Evolutionary conservation across 2,329 filamentous ascomycete species (phyloP).

Genomic region (Fonsecaea pedrosoi): DNA sequence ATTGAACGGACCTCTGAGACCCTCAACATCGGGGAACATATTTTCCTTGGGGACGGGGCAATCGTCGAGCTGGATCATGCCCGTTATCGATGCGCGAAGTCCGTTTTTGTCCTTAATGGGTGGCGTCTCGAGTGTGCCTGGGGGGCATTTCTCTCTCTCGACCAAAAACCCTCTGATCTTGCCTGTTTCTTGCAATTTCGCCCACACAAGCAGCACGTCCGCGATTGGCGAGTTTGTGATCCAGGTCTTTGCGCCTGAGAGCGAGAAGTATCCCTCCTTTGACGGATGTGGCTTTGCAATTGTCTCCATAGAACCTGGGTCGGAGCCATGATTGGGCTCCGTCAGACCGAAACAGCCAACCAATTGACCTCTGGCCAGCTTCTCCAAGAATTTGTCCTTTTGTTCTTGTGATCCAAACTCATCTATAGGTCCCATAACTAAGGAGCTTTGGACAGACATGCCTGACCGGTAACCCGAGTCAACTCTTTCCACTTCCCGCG

Average conservation of each 20-base stretch:
- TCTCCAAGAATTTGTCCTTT: conserved; percentile 81
- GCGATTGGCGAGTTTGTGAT: conserved; percentile 94
- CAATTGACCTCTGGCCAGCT: conserved; percentile 80
- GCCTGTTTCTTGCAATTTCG: conserved; percentile 85
- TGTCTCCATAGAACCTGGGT: conserved; percentile 90
- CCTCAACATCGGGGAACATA: conserved; percentile 92
- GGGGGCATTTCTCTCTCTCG: conserved; percentile 81
- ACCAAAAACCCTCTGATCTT: conserved; percentile 94
- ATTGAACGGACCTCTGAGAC: conserved; percentile 85
- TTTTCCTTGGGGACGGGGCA: conserved; percentile 87
- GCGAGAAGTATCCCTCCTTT: conserved; percentile 79
- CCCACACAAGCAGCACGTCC: conserved; percentile 87
- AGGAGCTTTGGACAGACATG: conserved; percentile 90
- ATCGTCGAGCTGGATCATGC: conserved; percentile 95
- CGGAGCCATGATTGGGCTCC: conserved; percentile 90
- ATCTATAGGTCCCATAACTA: conserved; percentile 92
- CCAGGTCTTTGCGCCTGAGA: conserved; percentile 90
- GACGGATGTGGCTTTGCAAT: conserved; percentile 81
- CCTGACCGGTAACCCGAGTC: conserved; percentile 91
- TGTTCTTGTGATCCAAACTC: conserved; percentile 86
- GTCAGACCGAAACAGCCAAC: conserved; percentile 88
- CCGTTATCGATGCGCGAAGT: conserved; percentile 88
- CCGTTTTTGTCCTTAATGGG: conserved; percentile 95
- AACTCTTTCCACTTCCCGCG: conserved; percentile 85
- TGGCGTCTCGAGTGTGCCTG: conserved; percentile 89